Base-by-base conservation (phyloP, 805 yeast species). In the Kodamaea fukazawae region DNA sequence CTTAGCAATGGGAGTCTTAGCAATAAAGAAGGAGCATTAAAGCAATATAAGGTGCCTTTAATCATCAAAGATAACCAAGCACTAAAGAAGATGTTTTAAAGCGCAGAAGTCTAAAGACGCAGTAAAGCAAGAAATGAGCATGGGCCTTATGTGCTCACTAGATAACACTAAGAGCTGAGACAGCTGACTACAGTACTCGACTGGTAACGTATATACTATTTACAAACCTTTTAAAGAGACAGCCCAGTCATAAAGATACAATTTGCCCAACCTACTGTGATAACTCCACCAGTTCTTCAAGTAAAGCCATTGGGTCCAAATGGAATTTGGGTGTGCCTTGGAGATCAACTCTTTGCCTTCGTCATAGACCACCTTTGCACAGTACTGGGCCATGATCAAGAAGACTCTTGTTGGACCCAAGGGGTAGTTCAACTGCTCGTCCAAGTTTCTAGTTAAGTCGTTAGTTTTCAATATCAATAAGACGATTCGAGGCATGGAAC, bases 401-500 rank as follows among this genome's bases (percentile, higher is more conserved):
- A 93, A 91, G 0, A 96, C 85, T 36, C 96, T 70, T 54, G 86
- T 91, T 4, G 86, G 83, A 0, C 98, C 97, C 33, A 90, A 63
- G 0, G 96, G 95, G 45, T 81, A 80, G 34, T 84, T 76, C 41
- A 91, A 70, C 40, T 76, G 70, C 54, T 91, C 98, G 60, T 93
- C 99, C 34, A 93, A 68, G 51, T 81, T 83, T 52, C 99, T 73
- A 0, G 96, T 88, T 36, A 93, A 71, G 64, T 93, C 99, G 58
- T 93, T 93, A 0, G 99, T 95, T 57, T 93, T 93, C 54, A 93
- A 67, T 34, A 93, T 86, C 45, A 93, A 71, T 20, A 93, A 60
- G 15, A 93, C 96, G 12, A 90, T 79, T 32, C 90, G 70, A 1
- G 99, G 99, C 66, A 93, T 79, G 11, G 74, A 67, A 9, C 90